phyloP scores from a whole-genome alignment of 805 yeast genomes.

The Ogataea parapolymorpha region DNA sequence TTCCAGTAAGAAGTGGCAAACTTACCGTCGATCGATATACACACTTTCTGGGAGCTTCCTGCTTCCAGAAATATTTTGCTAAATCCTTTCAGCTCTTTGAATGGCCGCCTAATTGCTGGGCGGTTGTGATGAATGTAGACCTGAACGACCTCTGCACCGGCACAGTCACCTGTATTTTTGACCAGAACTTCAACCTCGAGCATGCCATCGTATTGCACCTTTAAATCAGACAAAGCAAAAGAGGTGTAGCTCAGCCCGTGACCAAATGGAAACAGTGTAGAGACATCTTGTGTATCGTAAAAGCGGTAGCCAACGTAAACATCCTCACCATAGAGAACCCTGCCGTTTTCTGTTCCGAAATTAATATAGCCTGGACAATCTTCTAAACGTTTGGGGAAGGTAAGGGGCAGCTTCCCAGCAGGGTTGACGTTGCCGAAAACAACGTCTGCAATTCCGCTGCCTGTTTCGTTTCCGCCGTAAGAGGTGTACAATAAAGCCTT shows the following conservation, averaged over 20 bases:
- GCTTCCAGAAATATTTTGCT: slow-evolving; percentile 43
- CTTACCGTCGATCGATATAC: slow-evolving; percentile 37
- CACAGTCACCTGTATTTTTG: slow-evolving; percentile 42
- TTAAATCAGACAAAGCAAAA: slow-evolving; percentile 32
- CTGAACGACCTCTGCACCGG: slow-evolving; percentile 55
- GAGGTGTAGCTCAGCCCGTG: slow-evolving; percentile 42
- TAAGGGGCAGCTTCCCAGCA: slow-evolving; percentile 40
- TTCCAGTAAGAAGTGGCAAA: slow-evolving; percentile 54
- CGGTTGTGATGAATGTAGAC: slow-evolving; percentile 37
- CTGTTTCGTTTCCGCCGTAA: slow-evolving; percentile 41
- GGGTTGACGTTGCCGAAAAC: slow-evolving; percentile 43
- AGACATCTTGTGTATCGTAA: slow-evolving; percentile 37
- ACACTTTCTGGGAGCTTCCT: slow-evolving; percentile 40
- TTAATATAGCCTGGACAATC: slow-evolving; percentile 38
- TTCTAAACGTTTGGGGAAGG: slow-evolving; percentile 35
- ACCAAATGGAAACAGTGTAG: slow-evolving; percentile 43
- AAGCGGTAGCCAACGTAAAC: slow-evolving; percentile 43
- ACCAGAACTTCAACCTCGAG: slow-evolving; percentile 36
- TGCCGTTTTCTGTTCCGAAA: slow-evolving; percentile 36
- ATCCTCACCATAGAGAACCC: slow-evolving; percentile 43
- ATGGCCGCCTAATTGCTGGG: slow-evolving; percentile 45
- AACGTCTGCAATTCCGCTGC: slow-evolving; percentile 42
- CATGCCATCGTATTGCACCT: slow-evolving; percentile 22
- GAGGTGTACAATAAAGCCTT: slow-evolving; percentile 35
- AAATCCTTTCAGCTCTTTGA: slow-evolving; percentile 57